Evolutionary conservation across 768 basidiomycete species (phyloP).

Genomic region (Leccinum disarticulatum): DNA sequence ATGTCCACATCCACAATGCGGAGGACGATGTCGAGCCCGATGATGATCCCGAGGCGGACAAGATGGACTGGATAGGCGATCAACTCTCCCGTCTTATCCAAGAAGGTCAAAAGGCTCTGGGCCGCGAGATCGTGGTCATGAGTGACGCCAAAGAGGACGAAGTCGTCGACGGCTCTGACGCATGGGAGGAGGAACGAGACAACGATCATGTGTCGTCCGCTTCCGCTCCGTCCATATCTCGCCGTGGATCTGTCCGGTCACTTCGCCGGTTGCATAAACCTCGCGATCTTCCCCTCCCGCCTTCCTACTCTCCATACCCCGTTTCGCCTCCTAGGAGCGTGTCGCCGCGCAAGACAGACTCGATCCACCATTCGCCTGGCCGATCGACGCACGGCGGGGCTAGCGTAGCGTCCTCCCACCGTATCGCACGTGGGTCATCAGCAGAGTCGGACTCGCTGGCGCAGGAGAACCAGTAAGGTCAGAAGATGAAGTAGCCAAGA

Average conservation of each 20-base stretch:
- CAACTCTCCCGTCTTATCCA: conserved; percentile 68
- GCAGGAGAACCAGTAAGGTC: conserved; percentile 39
- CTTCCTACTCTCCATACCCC: conserved; percentile 31
- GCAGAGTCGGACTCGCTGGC: conserved; percentile 34
- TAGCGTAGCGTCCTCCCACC: conserved; percentile 17
- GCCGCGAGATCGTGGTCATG: conserved; percentile 76
- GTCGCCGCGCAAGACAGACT: conserved; percentile 33
- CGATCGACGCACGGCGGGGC: conserved; percentile 16
- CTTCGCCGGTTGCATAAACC: conserved; percentile 24
- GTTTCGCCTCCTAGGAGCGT: conserved; percentile 28
- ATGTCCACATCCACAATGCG: conserved; percentile 29
- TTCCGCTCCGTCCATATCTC: conserved; percentile 24
- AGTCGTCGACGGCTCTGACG: conserved; percentile 71
- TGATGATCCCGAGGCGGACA: conserved; percentile 37
- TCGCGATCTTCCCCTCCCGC: conserved; percentile 25
- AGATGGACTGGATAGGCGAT: conserved; percentile 86
- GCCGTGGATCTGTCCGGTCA: conserved; percentile 27
- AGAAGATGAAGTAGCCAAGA: conserved; percentile 55
- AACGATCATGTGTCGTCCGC: background rate
- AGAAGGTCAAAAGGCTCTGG: conserved; percentile 76
- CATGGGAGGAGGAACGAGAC: conserved; percentile 69
- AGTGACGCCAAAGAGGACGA: conserved; percentile 73
- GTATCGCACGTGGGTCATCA: conserved; percentile 31
- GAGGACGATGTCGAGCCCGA: conserved; percentile 37
- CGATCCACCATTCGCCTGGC: conserved; percentile 23